Base-by-base conservation (phyloP, 2,329 filamentous ascomycete species). In the Alternaria burnsii region DNA sequence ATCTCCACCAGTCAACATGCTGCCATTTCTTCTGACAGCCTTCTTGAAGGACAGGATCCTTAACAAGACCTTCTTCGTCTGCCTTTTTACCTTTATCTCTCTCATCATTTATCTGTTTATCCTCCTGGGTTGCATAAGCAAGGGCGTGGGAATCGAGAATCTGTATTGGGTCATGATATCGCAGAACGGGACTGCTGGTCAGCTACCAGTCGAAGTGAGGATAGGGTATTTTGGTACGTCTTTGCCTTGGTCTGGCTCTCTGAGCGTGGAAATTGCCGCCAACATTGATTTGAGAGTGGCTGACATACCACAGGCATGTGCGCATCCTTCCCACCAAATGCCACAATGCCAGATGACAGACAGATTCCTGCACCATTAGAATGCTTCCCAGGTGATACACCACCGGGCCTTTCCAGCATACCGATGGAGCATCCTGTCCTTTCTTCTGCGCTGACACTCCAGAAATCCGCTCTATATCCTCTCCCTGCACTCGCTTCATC, bases 171-270 rank as follows among this genome's bases (percentile, higher is more conserved):
- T 59, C 1, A 32, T 28, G 14, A 47, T 59, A 16, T 41, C 42
- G n/a, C 56, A 59, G 24, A 48, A 34, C n/a, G 51, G 34, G 5
- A 54, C 36, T 34, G 28, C 26, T 26, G 44, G 26, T 26, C 43
- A 56, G 36, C 41, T 26, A 20, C 42, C 51, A 3, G 42, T 42
- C 9, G 46, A 48, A n/a, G 44, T 61, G 8, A 43, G 58, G 8
- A 58, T 58, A 34, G 58, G 58, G 20, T 61, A 61, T 50, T 58
- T 58, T 9, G 54, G 55, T 61, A 53, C n/a, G 40, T 54, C 18
- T 40, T n/a, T 28, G 20, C 9, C 24, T 41, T 43, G 18, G 11
- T 3, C 20, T 14, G 10, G 24, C 20, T 11, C 22, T 32, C 28
- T 47, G 6, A 10, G 5, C 0, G 12, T 9, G 12, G 20, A 42